A percentile compares a stretch with the other conserved stretches of the same genome.
These are phyloP conservation scores for Vitis hybrid DNA, from an alignment of 177 flowering plant species.

Conservation along the genomic window DNA sequence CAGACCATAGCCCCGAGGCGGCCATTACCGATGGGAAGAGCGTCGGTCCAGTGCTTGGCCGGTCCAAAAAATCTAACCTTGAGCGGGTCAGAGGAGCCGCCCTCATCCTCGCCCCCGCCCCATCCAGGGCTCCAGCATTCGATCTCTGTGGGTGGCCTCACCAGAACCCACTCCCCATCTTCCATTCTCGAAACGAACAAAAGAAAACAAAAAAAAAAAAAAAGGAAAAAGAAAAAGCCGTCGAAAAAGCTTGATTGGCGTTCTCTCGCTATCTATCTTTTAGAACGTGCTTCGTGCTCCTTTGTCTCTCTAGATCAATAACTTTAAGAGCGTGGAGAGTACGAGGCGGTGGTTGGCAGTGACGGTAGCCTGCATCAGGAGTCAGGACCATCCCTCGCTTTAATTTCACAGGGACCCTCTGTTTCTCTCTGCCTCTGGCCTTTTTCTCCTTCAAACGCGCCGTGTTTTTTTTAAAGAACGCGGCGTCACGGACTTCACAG, in stretches of 20 bases:
- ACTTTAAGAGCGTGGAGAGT: no score
- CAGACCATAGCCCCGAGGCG: constrained; percentile 95
- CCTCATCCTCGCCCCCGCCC: constrained; percentile 11
- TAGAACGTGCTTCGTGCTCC: no score
- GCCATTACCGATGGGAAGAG: constrained; percentile 85
- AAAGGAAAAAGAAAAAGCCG: neutral
- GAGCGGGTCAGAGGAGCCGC: constrained; percentile 29
- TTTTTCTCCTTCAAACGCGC: no score
- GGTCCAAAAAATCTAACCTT: constrained; percentile 60
- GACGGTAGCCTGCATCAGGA: no score
- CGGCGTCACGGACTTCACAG: no score
- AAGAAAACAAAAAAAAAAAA: neutral
- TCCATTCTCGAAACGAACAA: constrained; percentile 23
- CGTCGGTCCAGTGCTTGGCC: constrained; percentile 87
- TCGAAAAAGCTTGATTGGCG: neutral
- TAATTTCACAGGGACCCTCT: no score
- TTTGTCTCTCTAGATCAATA: no score
- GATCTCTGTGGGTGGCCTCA: constrained; percentile 36
- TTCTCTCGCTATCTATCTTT: neutral
- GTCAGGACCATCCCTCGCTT: no score
- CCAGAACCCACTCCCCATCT: constrained; percentile 61
- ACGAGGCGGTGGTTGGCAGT: no score
- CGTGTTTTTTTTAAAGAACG: no score
- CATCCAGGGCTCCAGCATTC: constrained; percentile 52
- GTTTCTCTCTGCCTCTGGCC: no score